A percentile compares a stretch with the other conserved stretches of the same genome.
Evolutionary conservation across 208 protist species (phyloP).

Genomic region (Crithidia fasciculata): DNA sequence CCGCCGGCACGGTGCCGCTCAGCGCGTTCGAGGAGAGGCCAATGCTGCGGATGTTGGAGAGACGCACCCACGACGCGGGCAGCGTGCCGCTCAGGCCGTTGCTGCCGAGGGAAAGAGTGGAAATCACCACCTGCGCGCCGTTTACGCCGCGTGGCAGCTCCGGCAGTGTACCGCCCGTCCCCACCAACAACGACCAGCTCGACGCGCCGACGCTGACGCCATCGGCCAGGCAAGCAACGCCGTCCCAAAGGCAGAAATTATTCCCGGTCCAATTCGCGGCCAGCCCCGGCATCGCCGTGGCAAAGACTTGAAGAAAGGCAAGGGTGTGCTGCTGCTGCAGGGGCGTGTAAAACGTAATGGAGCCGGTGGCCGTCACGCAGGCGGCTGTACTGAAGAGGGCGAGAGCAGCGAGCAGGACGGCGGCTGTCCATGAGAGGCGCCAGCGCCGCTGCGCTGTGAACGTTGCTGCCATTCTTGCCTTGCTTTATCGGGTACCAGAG

Average conservation of each 20-base stretch:
- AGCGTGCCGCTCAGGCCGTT: constrained; percentile 21
- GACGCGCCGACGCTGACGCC: constrained; percentile 6
- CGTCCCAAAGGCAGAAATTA: constrained; percentile 17
- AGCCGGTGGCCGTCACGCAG: background rate
- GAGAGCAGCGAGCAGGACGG: too few relatives aligned
- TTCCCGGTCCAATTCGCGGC: constrained; percentile 4
- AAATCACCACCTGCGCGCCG: constrained; percentile 6
- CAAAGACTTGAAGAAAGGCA: constrained; percentile 5
- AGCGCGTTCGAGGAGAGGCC: constrained; percentile 1
- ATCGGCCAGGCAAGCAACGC: background rate
- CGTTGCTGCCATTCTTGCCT: too few relatives aligned
- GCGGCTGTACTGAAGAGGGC: background rate
- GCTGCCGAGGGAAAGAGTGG: background rate
- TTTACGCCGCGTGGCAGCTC: constrained; percentile 8
- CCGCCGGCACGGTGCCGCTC: constrained; percentile 13
- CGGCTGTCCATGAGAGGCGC: too few relatives aligned
- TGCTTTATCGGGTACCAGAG: too few relatives aligned
- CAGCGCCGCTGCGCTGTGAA: too few relatives aligned
- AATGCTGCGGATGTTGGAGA: background rate
- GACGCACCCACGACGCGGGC: constrained; percentile 12
- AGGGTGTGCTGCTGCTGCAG: constrained; percentile 16
- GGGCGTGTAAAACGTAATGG: constrained; percentile 3
- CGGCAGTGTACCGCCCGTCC: constrained; percentile 1
- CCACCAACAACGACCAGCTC: background rate
- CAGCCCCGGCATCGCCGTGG: constrained; percentile 11